Percentiles rank a stretch among this genome's conserved stretches.
phyloP scores from a whole-genome alignment of 805 yeast genomes.

The Kodamaea leandrae region DNA sequence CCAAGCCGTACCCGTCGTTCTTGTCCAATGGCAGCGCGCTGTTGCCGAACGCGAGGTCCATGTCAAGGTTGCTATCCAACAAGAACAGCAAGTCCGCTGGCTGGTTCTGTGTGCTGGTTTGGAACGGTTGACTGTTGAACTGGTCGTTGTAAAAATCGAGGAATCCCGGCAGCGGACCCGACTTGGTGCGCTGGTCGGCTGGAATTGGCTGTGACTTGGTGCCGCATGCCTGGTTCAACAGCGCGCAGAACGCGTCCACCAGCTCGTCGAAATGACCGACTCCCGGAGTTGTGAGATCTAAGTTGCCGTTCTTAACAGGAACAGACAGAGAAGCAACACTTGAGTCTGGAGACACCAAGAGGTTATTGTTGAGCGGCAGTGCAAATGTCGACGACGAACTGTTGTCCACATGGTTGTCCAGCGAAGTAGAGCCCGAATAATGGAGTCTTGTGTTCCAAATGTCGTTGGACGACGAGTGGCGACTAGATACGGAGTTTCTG shows the following conservation, averaged over 20 bases:
- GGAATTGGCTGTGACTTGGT: slow-evolving; percentile 69
- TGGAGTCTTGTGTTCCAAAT: neutral
- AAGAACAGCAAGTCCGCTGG: slow-evolving; percentile 46
- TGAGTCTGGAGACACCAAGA: slow-evolving; percentile 34
- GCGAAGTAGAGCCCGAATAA: neutral
- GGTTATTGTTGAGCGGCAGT: slow-evolving; percentile 38
- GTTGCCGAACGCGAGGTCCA: slow-evolving; percentile 48
- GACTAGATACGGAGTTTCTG: too few relatives aligned
- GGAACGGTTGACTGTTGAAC: slow-evolving; percentile 10
- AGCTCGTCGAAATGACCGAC: slow-evolving; percentile 56
- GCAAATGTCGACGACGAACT: slow-evolving; percentile 27
- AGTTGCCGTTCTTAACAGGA: slow-evolving; percentile 6
- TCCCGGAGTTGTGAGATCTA: slow-evolving; percentile 12
- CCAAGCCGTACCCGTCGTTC: neutral
- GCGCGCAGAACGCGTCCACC: slow-evolving; percentile 71
- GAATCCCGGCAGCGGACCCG: slow-evolving; percentile 5
- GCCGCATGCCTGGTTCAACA: slow-evolving; percentile 81
- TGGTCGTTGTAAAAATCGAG: slow-evolving; percentile 16
- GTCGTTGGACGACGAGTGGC: slow-evolving; percentile 1
- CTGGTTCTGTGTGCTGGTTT: slow-evolving; percentile 7
- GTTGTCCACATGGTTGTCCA: neutral
- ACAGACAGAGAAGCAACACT: slow-evolving; percentile 14
- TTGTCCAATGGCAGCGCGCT: slow-evolving; percentile 3
- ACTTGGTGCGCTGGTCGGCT: slow-evolving; percentile 19
- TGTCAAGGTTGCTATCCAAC: slow-evolving; percentile 51